phyloP scores from a whole-genome alignment of 1,284 basidiomycete species.

The Fomitopsis pinicola region DNA sequence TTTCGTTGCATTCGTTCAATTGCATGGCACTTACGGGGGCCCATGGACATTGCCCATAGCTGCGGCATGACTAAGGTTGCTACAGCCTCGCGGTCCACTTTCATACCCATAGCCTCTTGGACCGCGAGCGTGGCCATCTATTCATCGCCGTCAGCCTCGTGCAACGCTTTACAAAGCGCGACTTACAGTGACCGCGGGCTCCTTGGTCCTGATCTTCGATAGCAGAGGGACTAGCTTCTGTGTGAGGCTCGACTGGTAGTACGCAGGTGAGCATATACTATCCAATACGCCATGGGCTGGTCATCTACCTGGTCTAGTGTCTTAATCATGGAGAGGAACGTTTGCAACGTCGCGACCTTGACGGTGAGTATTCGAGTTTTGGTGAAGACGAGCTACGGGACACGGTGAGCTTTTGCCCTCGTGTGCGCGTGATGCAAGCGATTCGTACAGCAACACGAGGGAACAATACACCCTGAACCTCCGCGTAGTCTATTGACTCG shows the following conservation, averaged over 20 bases:
- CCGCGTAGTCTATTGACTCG: constrained; percentile 91
- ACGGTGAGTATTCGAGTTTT: constrained; percentile 83
- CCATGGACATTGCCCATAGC: constrained; percentile 95
- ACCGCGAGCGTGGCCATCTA: constrained; percentile 91
- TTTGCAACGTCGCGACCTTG: constrained; percentile 86
- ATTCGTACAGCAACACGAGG: constrained; percentile 80
- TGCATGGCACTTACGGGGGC: constrained; percentile 64
- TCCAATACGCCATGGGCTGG: background rate
- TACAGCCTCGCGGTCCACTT: constrained; percentile 92
- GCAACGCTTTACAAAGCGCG: background rate
- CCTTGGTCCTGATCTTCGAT: constrained; percentile 93
- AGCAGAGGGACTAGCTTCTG: constrained; percentile 94
- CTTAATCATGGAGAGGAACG: constrained; percentile 90
- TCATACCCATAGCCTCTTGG: constrained; percentile 95
- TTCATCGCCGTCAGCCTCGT: background rate
- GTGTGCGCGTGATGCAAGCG: background rate
- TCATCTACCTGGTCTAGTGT: constrained; percentile 82
- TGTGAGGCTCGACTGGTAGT: constrained; percentile 68
- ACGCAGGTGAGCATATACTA: background rate
- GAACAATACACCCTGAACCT: constrained; percentile 83
- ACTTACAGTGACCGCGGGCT: constrained; percentile 84
- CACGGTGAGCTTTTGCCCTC: background rate
- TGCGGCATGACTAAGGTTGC: constrained; percentile 93
- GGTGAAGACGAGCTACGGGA: constrained; percentile 77
- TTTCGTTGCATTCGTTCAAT: background rate